Evolutionary conservation across 164 flowering plant genomes (phyloP), one percentile per base, ranked within the genome.

Genomic region (Tinospora cordifolia): DNA sequence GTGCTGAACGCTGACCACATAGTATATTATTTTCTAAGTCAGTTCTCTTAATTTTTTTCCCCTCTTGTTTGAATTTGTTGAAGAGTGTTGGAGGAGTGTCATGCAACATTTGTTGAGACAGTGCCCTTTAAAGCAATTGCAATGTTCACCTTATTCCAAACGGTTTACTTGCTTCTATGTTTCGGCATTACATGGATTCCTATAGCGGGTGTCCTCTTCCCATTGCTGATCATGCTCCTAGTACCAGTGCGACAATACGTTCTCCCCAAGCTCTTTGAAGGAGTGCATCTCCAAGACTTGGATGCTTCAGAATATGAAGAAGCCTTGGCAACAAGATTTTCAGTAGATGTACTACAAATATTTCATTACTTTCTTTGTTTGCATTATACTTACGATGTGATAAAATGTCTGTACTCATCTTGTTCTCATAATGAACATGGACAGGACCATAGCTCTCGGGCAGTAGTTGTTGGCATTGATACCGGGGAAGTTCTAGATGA

Each of bases 261-360:
- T 26, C 95, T 93, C 62, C 93, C 98, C n/a, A 91, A 81, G 75
- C 88, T 93, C 66, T 93, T 91, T 83, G 87, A 93, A 83, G 87
- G 84, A 27, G 97, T 79, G 39, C 97, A 93, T 82, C 90, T 93
- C 71, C 93, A 89, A 73, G 97, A 93, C 74, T 72, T 91, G 80
- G 98, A 93, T 81, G 97, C 95, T 49, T 90, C 98, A 46, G 98
- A 88, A 75, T 93, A 93, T 74, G 98, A 91, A 79, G 98, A 93
- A 78, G 84, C 89, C 62, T 90, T 92, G 34, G 85, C 94, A 0
- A 67, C 85, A 47, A 34, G 89, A 69, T 89, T 85, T 73, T 58
- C 90, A 69, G 78, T 80, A 65, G 86, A 86, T 74, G 98, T 92
- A 84, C 80, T n/a, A n/a, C n/a, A n/a, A n/a, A n/a, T n/a, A 91